Evolutionary conservation across 495 filamentous ascomycete genomes (phyloP), one percentile per base, ranked within the genome.

Genomic region (Aspergillus biplanus): DNA sequence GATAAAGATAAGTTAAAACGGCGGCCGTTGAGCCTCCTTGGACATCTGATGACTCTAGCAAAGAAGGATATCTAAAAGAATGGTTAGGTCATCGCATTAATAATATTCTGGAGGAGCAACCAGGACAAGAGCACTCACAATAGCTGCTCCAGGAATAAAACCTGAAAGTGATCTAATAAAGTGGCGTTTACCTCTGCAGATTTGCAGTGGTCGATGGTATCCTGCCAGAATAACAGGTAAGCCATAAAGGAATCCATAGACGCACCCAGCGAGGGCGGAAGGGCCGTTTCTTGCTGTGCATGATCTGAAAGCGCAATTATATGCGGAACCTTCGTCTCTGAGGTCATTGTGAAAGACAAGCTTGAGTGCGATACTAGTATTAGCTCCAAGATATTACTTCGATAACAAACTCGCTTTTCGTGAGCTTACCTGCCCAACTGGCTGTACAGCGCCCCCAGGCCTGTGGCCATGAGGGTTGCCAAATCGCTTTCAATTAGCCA

Each of bases 401-500:
- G 21, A 27, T 27, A 27, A 27, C 31, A 65, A 35, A 32, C 35
- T 48, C 27, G 52, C 47, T 37, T 46, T 5, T 32, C 33, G 42
- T 57, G 12, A 7, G 42, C 77, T 70, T 64, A 88, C 87, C 87
- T 89, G 77, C 93, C 97, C 58, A 99, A 83, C 71, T 97, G 96
- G 70, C 95, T 97, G 76, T 99, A 99, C 55, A 98, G 79, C 52
- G 95, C 95, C 33, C 96, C 96, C 34, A 99, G 76, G 7, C 96
- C 95, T 9, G 91, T 97, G 13, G 95, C 95, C 95, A 99, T 97
- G 60, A 98, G 73, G 0, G 96, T 97, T 2, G 96, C 93, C 44
- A 99, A 82, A 72, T 99, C 96, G 72, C 94, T 97, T 70, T 96
- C 92, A 52, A 98, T 92, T 52, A 99, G 87, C 95, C 95, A 99